Base-by-base conservation (phyloP, 345 rosid genomes). In the Clausena lansium region DNA sequence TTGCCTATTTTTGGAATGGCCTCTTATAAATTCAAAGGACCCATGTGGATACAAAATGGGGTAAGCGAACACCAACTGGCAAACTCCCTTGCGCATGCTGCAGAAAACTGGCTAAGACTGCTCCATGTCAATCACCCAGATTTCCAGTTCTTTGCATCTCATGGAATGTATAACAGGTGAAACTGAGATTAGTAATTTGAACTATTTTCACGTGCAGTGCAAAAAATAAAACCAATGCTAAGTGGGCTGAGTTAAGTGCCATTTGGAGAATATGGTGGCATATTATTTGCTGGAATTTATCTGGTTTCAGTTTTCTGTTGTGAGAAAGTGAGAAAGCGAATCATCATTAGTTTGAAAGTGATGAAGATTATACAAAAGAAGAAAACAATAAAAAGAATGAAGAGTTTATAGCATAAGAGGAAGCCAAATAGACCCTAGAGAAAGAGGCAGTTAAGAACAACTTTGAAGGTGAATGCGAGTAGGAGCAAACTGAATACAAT, bases 91-190 rank as follows among this genome's bases (percentile, higher is more conserved):
- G n/a, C 62, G 73, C 78, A 61, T 67, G 84, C 80, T 59, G 84
- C 86, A 19, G 78, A 84, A 71, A 39, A 67, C 27, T 19, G 83
- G 87, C 70, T 84, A 38, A 76, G 80, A 62, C 57, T 28, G 60
- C 74, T 55, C 22, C 80, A 69, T 27, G 87, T 81, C 64, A 76
- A 73, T 70, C 87, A 81, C 79, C 84, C 87, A 35, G 87, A 84
- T 81, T 84, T 81, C 61, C 82, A 81, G 81, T 84, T 84, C 81
- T 84, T 84, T 57, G 85, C 81, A 33, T 82, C 89, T 0, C 86
- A 76, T 62, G 81, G 85, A 52, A 76, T 80, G 81, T 80, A 80
- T 73, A 47, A 61, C 47, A 76, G 84, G 80, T 86, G 81, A 86
- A 73, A 33, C 36, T 27, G 65, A 66, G 71, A 81, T 61, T 24